Percentiles rank a stretch among this genome's conserved stretches.
Conservation (phyloP, 2,329 filamentous ascomycete genomes). For the Aspergillus sp. region DNA sequence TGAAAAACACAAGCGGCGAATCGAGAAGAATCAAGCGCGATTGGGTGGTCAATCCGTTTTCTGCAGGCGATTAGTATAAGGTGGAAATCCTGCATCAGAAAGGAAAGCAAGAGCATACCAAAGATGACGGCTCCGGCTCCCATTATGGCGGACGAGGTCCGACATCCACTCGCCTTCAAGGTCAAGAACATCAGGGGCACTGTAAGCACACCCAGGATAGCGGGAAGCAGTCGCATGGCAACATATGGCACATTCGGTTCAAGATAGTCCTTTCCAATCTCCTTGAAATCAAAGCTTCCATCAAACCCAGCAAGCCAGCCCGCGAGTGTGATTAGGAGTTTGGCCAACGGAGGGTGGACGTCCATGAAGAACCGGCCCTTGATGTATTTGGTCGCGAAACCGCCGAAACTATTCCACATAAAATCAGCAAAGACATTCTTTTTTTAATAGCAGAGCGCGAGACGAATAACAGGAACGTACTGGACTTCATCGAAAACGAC, state of each 20-base stretch:
- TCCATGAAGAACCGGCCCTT: slow-evolving; percentile 99
- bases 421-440: slow-evolving; percentile 2
- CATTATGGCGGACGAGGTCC: slow-evolving; percentile 75
- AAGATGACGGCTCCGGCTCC: slow-evolving; percentile 87
- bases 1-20: slow-evolving; percentile 88
- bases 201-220: slow-evolving; percentile 79
- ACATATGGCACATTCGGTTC: slow-evolving; percentile 95
- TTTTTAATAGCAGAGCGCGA: not conserved
- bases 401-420: slow-evolving; percentile 68
- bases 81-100: too few relatives aligned
- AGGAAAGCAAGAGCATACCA: slow-evolving; percentile 48
- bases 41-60: slow-evolving; percentile 93
- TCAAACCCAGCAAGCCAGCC: slow-evolving; percentile 94
- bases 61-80: slow-evolving; percentile 42
- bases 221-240: slow-evolving; percentile 91
- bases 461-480: slow-evolving; percentile 52
- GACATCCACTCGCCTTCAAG: slow-evolving; percentile 84
- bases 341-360: slow-evolving; percentile 95
- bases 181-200: slow-evolving; percentile 94
- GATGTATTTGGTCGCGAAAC: slow-evolving; percentile 98
- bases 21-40: slow-evolving; percentile 94
- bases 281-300: slow-evolving; percentile 97
- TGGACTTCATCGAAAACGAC: slow-evolving; percentile 99
- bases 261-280: slow-evolving; percentile 97
- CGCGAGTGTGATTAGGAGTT: slow-evolving; percentile 91